Evolutionary conservation across 2,329 filamentous ascomycete species (phyloP).

Genomic region (Ophiostoma sp.): DNA sequence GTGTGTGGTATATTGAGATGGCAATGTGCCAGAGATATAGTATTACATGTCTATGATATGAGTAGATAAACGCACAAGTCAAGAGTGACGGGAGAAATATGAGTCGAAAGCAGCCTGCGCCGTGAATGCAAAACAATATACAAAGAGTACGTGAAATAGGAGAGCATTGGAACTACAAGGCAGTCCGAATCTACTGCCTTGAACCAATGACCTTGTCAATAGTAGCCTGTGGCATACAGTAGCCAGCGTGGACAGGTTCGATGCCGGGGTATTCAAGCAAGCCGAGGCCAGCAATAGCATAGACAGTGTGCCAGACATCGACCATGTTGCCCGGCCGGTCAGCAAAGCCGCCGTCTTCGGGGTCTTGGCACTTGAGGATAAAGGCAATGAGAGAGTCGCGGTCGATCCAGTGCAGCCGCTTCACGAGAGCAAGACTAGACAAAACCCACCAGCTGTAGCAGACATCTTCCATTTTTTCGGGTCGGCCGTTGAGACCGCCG

Average conservation of each 20-base stretch:
- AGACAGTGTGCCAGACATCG: conserved; percentile 93
- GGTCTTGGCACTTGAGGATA: conserved; percentile 84
- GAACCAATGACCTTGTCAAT: conserved; percentile 53
- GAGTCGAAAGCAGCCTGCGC: background rate
- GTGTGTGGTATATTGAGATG: background rate
- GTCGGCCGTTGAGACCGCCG: conserved; percentile 87
- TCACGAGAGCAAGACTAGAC: conserved; percentile 85
- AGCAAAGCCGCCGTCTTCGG: conserved; percentile 75
- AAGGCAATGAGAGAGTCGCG: conserved; percentile 70
- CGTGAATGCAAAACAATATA: conserved; percentile 11
- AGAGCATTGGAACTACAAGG: background rate
- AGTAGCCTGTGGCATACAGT: conserved; percentile 70
- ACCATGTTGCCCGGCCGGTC: conserved; percentile 92
- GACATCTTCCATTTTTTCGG: conserved; percentile 92
- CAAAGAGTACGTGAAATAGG: background rate
- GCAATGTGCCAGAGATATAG: background rate
- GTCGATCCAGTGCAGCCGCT: conserved; percentile 88
- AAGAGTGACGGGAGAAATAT: background rate
- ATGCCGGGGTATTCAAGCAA: conserved; percentile 72
- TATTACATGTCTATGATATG: background rate
- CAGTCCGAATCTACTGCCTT: background rate
- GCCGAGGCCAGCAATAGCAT: conserved; percentile 82
- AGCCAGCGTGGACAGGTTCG: conserved; percentile 78
- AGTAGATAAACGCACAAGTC: background rate
- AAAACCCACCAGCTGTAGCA: conserved; percentile 99